Evolutionary conservation across 495 filamentous ascomycete species (phyloP).

Genomic region (Collariella sp.): DNA sequence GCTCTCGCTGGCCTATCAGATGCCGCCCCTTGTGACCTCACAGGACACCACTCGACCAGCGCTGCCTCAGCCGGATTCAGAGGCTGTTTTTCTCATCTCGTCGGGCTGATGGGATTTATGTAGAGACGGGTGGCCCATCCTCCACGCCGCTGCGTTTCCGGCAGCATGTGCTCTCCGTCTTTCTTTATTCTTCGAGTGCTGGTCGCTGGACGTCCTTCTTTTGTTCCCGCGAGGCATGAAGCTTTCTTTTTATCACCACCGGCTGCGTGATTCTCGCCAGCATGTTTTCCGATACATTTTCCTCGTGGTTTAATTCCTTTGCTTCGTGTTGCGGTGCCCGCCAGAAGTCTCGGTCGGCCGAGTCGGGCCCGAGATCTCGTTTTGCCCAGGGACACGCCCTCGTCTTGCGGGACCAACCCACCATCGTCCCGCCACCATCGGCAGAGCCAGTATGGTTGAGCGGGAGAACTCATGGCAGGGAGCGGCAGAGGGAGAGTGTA

Average conservation of each 20-base stretch:
- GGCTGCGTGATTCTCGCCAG: slow-evolving; percentile 32
- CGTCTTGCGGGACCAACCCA: slow-evolving; percentile 35
- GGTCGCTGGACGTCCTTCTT: slow-evolving; percentile 29
- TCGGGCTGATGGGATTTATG: slow-evolving; percentile 5
- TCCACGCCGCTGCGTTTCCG: slow-evolving; percentile 1
- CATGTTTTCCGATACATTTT: slow-evolving; percentile 33
- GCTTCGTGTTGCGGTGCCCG: slow-evolving; percentile 35
- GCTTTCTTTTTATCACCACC: slow-evolving; percentile 10
- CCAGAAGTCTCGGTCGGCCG: slow-evolving; percentile 30
- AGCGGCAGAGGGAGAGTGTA: slow-evolving; percentile 29
- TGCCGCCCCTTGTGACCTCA: slow-evolving; percentile 27
- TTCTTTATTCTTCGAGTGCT: slow-evolving; percentile 13
- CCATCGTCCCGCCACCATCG: slow-evolving; percentile 27
- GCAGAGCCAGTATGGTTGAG: slow-evolving; percentile 24
- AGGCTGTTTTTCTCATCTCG: not conserved
- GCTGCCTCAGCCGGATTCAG: slow-evolving; percentile 14
- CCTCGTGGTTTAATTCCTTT: slow-evolving; percentile 35
- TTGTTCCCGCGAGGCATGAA: slow-evolving; percentile 16
- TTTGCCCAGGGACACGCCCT: slow-evolving; percentile 21
- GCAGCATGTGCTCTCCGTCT: slow-evolving; percentile 7
- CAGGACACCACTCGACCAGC: slow-evolving; percentile 20
- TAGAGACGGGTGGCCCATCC: slow-evolving; percentile 17
- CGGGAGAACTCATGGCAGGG: slow-evolving; percentile 22
- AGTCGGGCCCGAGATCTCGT: slow-evolving; percentile 11
- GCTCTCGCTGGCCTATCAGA: slow-evolving; percentile 40